Conservation (phyloP, 2,329 filamentous ascomycete species). For the Teratosphaeria nubilosa region DNA sequence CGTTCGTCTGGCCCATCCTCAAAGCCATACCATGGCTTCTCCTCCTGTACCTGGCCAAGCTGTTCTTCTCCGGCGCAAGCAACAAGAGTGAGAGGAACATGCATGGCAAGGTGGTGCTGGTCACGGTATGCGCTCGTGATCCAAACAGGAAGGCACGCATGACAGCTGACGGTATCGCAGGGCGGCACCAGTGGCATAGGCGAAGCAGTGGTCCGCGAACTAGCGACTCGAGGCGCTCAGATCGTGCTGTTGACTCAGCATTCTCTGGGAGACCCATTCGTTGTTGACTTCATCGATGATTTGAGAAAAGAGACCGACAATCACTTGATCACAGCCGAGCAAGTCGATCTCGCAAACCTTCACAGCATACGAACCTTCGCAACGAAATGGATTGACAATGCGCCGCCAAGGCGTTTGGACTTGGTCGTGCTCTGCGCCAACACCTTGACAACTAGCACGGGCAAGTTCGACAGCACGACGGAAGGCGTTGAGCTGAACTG, state of each 20-base stretch:
- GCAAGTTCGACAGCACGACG: conserved; percentile 48
- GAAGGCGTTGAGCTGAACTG: conserved; percentile 84
- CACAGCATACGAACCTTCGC: conserved; percentile 87
- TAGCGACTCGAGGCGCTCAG: conserved; percentile 78
- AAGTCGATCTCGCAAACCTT: conserved; percentile 81
- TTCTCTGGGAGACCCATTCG: conserved; percentile 71
- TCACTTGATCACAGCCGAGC: conserved; percentile 85
- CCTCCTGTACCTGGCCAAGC: conserved; percentile 53
- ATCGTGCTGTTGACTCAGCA: conserved; percentile 81
- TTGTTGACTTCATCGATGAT: conserved; percentile 87
- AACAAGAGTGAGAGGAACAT: conserved; percentile 73
- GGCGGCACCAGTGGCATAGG: conserved; percentile 91
- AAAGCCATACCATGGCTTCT: conserved; percentile 44
- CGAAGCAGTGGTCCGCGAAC: conserved; percentile 59
- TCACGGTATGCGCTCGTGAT: conserved; percentile 55
- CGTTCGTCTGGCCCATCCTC: conserved; percentile 28
- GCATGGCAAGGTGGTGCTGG: conserved; percentile 87
- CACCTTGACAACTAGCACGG: conserved; percentile 51
- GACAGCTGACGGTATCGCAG: conserved; percentile 29
- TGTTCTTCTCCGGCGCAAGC: conserved; percentile 63
- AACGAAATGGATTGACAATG: conserved; percentile 96
- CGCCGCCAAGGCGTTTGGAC: conserved; percentile 77
- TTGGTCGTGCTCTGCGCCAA: conserved; percentile 84
- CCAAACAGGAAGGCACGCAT: neutral
- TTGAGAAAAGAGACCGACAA: conserved; percentile 68